These are phyloP conservation scores for Phytophthora melonis DNA, from an alignment of 352 stramenopile species.

Conservation along the genomic window DNA sequence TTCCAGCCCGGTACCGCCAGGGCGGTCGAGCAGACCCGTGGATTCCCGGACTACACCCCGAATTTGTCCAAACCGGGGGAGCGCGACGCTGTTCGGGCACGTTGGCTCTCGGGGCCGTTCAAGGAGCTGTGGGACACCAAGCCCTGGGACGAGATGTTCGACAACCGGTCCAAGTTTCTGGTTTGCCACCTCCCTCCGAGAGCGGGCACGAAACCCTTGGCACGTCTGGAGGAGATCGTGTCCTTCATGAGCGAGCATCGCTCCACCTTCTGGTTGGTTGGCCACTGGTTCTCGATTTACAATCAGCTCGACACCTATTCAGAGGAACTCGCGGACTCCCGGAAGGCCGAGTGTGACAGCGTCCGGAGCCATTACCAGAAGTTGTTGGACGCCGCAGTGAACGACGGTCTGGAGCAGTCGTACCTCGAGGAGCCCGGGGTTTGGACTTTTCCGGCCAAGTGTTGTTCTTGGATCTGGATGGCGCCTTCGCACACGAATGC, in stretches of 20 bases:
- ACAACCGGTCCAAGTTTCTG: not conserved
- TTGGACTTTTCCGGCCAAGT: not conserved
- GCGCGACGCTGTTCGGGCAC: not conserved
- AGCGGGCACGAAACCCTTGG: not conserved
- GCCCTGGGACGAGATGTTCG: not conserved
- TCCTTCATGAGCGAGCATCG: not conserved
- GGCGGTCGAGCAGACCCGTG: not conserved
- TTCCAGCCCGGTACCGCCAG: not conserved
- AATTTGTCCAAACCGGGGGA: not conserved
- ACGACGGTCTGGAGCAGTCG: not conserved
- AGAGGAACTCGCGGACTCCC: too few relatives aligned
- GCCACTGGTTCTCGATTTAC: not conserved
- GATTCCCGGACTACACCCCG: not conserved
- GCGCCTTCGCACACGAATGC: not conserved
- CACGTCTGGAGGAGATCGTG: not conserved
- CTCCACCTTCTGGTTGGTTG: not conserved
- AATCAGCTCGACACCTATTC: not conserved
- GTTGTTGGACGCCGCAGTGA: not conserved
- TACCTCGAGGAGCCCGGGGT: not conserved
- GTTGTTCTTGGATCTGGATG: not conserved
- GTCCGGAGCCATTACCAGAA: not conserved
- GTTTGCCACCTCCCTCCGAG: not conserved
- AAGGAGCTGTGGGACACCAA: not conserved
- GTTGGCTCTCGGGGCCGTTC: not conserved
- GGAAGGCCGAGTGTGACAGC: not conserved